Percentiles rank a stretch among this genome's conserved stretches.
Conservation (phyloP, 208 protist genomes). For the Entamoeba invadens region DNA sequence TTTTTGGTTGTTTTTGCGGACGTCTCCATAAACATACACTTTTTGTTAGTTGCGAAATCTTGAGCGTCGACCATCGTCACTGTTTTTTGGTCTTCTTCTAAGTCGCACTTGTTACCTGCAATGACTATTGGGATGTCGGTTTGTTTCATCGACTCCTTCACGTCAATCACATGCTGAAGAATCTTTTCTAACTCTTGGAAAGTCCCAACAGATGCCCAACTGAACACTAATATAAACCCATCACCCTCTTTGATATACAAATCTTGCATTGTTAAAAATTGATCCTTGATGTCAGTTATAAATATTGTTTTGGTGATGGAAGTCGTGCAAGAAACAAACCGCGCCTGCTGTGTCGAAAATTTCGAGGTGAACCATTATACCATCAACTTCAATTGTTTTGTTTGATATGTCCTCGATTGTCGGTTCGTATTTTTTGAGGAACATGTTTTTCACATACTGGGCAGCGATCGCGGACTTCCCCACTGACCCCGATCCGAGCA, state of each 20-base stretch:
- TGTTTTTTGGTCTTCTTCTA: not conserved
- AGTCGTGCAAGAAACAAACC: not conserved
- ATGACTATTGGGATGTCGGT: constrained; percentile 18
- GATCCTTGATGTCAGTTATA: not conserved
- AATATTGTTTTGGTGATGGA: not conserved
- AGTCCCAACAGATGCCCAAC: not conserved
- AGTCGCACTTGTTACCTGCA: constrained; percentile 31
- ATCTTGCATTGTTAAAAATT: not conserved
- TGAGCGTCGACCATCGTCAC: not conserved
- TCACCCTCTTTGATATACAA: not conserved
- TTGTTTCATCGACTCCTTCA: not conserved
- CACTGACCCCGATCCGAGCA: not conserved
- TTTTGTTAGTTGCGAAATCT: not conserved
- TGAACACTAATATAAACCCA: not conserved
- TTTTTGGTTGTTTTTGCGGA: not conserved
- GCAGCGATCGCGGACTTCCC: not conserved
- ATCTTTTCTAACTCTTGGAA: not conserved
- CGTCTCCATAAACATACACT: not conserved
- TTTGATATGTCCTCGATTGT: not conserved
- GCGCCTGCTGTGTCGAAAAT: constrained; percentile 59
- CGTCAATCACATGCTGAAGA: not conserved
- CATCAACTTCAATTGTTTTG: not conserved
- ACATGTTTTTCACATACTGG: not conserved
- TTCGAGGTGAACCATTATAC: constrained; percentile 34
- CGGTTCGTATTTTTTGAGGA: not conserved